Evolutionary conservation across 176 grass and related monocot species (phyloP), one percentile per base, ranked within the genome.

Genomic region (Stipa capillata): DNA sequence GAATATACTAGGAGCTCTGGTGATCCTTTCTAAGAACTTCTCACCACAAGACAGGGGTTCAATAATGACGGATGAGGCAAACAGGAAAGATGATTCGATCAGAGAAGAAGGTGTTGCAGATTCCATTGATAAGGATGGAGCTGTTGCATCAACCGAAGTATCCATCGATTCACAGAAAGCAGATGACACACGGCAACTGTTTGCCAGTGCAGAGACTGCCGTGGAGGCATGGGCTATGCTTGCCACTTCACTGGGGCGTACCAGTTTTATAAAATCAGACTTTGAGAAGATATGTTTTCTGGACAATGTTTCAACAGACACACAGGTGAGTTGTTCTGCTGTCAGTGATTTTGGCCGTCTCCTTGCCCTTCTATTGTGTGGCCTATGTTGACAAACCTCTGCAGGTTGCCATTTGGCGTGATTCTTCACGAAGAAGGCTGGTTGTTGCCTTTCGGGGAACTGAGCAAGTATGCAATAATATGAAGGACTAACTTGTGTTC

Each of bases 201-300:
- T 97, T 69, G 93, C 85, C 37, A 90, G 92, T 80, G 94, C 94
- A 72, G 91, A 97, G 77, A 94, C 89, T 88, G 94, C 94, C 20
- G 92, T 97, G 89, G 94, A 97, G 80, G 94, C 94, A 52, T 97
- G 94, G 94, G 87, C 94, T 78, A 92, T 97, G 94, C 89, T 97
- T 79, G 87, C 94, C 70, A 92, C 79, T 83, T 97, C 94, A 85
- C 52, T 97, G 65, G 94, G 91, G 34, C 89, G 87, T 85, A 79
- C 47, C 41, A 97, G 94, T 94, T 94, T 94, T 85, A 97, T 97
- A 72, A 97, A 92, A 80, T 97, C 94, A 37, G 87, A 97, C 76
- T 97, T 97, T 72, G 91, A 92, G 78, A 97, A 97, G 89, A 94
- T 97, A 81, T 94, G 89, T 58, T 97, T 92, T 92, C 89, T 97